Evolutionary conservation across 2,329 filamentous ascomycete genomes (phyloP).

Genomic region (Teratosphaeria pseudoeucalypti): DNA sequence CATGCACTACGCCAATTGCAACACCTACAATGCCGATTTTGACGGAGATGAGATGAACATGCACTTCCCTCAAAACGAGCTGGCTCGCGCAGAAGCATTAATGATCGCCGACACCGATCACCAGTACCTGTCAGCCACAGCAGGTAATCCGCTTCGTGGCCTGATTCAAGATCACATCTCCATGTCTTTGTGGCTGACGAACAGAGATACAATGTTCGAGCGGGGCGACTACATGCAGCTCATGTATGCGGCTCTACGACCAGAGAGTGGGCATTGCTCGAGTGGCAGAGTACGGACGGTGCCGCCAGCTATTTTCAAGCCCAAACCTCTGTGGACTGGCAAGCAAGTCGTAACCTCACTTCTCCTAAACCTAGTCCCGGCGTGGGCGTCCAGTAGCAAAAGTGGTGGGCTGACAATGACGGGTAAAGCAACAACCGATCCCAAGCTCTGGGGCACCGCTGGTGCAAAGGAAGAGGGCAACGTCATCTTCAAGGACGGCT

Average conservation of each 20-base stretch:
- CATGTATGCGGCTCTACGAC: conserved; percentile 80
- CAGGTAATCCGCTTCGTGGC: conserved; percentile 86
- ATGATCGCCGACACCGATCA: conserved; percentile 94
- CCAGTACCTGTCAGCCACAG: conserved; percentile 89
- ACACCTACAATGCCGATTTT: conserved; percentile 98
- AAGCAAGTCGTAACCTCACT: conserved; percentile 94
- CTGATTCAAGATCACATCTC: conserved; percentile 98
- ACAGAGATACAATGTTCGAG: conserved; percentile 82
- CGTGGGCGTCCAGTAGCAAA: conserved; percentile 40
- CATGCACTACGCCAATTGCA: conserved; percentile 99
- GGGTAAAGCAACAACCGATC: conserved; percentile 67
- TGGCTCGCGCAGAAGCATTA: conserved; percentile 84
- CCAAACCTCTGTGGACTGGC: conserved; percentile 76
- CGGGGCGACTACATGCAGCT: conserved; percentile 84
- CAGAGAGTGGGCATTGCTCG: conserved; percentile 80
- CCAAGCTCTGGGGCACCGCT: conserved; percentile 65
- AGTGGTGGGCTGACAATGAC: conserved; percentile 63
- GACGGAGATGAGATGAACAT: conserved; percentile 99
- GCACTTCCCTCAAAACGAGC: conserved; percentile 97
- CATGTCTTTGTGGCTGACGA: conserved; percentile 83
- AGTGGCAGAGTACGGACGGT: conserved; percentile 73
- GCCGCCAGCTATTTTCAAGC: conserved; percentile 71
- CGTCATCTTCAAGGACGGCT: conserved; percentile 76
- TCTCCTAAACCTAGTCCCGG: conserved; percentile 79
- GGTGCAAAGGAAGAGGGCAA: conserved; percentile 59